These are phyloP conservation scores for Mycena pura DNA, from an alignment of 768 basidiomycete species.

Conservation along the genomic window DNA sequence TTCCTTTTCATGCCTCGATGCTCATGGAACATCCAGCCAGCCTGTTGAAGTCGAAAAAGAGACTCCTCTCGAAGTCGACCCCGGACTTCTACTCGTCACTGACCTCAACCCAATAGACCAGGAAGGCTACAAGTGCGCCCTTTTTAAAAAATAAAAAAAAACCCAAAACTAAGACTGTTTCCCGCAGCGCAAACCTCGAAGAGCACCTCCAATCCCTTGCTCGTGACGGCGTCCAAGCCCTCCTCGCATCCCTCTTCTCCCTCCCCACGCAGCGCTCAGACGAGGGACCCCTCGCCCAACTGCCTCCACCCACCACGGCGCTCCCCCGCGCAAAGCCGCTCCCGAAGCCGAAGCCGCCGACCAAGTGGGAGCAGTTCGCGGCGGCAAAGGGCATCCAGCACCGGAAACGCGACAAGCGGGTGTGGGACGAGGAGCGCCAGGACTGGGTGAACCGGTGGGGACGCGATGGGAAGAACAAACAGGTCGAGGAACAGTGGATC, in stretches of 20 bases:
- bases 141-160: too few relatives aligned
- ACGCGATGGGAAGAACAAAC: constrained; percentile 85
- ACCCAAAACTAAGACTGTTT: too few relatives aligned
- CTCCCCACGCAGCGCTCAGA: constrained; percentile 78
- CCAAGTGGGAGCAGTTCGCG: constrained; percentile 98
- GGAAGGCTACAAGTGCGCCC: constrained; percentile 78
- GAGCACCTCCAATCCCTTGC: constrained; percentile 80
- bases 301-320: constrained; percentile 76
- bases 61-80: constrained; percentile 79
- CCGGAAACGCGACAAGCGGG: constrained; percentile 74
- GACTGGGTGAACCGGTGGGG: constrained; percentile 95
- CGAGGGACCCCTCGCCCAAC: constrained; percentile 83
- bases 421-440: constrained; percentile 95
- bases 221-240: constrained; percentile 81
- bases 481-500: constrained; percentile 88
- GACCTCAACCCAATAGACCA: constrained; percentile 89
- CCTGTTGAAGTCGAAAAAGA: constrained; percentile 78
- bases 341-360: constrained; percentile 89
- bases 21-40: constrained; percentile 51
- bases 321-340: constrained; percentile 92
- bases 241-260: constrained; percentile 80
- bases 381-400: constrained; percentile 93
- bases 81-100: constrained; percentile 83
- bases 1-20: not conserved
- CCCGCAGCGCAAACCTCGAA: constrained; percentile 76